phyloP scores from a whole-genome alignment of 768 basidiomycete genomes.

The Termitomyces sp. region DNA sequence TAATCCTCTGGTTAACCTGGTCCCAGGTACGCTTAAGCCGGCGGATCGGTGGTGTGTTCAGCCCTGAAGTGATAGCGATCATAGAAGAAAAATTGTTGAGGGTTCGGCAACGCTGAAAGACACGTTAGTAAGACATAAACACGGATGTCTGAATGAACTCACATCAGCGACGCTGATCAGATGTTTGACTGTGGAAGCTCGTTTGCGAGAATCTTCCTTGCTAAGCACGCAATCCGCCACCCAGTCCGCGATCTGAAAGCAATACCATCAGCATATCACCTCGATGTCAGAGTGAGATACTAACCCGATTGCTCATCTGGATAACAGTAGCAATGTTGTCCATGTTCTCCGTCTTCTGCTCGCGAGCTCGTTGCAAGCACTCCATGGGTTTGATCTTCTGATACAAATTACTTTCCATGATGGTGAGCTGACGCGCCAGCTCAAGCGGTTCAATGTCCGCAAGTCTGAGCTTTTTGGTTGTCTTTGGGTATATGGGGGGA shows the following conservation, averaged over 20 bases:
- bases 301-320: constrained; percentile 80
- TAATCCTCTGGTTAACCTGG: constrained; percentile 71
- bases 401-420: constrained; percentile 85
- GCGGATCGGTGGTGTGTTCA: constrained; percentile 91
- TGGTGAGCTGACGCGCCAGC: constrained; percentile 88
- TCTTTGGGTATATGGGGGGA: constrained; percentile 70
- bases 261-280: neutral
- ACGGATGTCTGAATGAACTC: constrained; percentile 26
- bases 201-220: constrained; percentile 79
- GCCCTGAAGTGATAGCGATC: constrained; percentile 91
- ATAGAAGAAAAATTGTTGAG: constrained; percentile 97
- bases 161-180: constrained; percentile 92
- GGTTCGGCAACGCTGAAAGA: constrained; percentile 71
- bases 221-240: constrained; percentile 81
- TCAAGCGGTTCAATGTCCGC: constrained; percentile 87
- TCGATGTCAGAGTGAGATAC: constrained; percentile 17
- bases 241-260: constrained; percentile 82
- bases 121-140: constrained; percentile 1
- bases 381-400: constrained; percentile 88
- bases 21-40: constrained; percentile 95
- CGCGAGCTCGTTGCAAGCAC: constrained; percentile 81
- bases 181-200: constrained; percentile 82
- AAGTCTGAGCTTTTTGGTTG: constrained; percentile 71
- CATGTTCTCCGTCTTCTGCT: constrained; percentile 65
- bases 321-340: constrained; percentile 90